These are phyloP conservation scores for Psilocybe cyanescens DNA, from an alignment of 768 basidiomycete genomes.

Conservation along the genomic window DNA sequence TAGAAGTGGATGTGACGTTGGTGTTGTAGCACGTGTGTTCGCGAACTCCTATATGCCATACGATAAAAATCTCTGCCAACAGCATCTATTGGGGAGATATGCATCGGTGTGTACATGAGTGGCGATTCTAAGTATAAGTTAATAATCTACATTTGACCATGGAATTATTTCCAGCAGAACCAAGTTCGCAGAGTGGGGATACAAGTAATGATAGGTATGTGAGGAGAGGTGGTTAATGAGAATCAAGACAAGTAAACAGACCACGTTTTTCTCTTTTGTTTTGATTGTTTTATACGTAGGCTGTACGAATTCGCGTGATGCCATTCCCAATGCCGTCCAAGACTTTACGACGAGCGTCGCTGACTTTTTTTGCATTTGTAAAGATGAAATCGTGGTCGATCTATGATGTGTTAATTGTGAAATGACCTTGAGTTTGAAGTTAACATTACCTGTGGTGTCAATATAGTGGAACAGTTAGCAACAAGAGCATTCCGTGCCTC, in stretches of 20 bases:
- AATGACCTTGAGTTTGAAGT: neutral
- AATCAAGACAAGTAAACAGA: neutral
- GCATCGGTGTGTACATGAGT: neutral
- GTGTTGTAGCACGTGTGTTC: constrained; percentile 1
- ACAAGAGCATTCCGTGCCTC: constrained; percentile 58
- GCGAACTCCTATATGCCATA: too few species aligned
- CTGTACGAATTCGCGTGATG: constrained; percentile 53
- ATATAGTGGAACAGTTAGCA: constrained; percentile 44
- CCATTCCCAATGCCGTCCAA: constrained; percentile 77
- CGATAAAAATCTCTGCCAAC: too few species aligned
- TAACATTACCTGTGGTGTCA: constrained; percentile 37
- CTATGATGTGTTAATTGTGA: constrained; percentile 38
- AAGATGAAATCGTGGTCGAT: constrained; percentile 68
- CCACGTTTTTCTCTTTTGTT: neutral
- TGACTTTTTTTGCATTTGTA: constrained; percentile 63
- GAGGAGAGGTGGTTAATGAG: neutral
- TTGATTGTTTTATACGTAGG: constrained; percentile 30
- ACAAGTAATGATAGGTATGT: neutral
- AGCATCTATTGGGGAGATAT: neutral
- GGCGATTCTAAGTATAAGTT: neutral
- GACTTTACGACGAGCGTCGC: constrained; percentile 72
- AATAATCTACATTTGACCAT: neutral
- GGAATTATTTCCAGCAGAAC: neutral
- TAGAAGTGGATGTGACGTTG: constrained; percentile 12
- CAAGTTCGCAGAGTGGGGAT: neutral